Evolutionary conservation across 148 eudicot species (phyloP).

Genomic region (Nepenthes gracilis): DNA sequence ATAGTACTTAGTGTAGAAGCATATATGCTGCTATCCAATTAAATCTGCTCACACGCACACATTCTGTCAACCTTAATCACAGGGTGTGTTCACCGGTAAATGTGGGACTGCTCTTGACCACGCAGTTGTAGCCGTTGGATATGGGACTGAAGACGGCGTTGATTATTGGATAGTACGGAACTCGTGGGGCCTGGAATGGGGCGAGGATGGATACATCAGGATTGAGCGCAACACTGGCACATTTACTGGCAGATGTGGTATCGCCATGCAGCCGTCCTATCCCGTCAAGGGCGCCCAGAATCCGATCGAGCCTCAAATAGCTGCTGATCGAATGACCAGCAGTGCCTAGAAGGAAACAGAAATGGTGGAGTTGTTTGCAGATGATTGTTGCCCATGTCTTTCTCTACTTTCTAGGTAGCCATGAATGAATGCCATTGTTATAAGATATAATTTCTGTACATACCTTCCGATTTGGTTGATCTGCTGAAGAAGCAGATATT

Average conservation of each 20-base stretch:
- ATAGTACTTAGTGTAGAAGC: no score
- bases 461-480: conserved; percentile 1
- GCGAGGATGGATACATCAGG: conserved; percentile 74
- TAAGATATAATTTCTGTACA: conserved; percentile 1
- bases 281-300: conserved; percentile 38
- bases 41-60: no score
- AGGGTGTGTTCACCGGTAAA: conserved; percentile 69
- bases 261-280: conserved; percentile 77
- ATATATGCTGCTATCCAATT: no score
- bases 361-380: not conserved
- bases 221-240: conserved; percentile 39
- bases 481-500: not conserved
- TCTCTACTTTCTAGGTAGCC: not conserved
- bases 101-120: conserved; percentile 80
- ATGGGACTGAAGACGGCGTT: conserved; percentile 50
- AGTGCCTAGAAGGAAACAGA: conserved; percentile 15
- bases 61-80: not conserved
- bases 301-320: not conserved
- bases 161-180: conserved; percentile 93
- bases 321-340: conserved; percentile 14
- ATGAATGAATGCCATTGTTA: not conserved
- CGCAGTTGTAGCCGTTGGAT: conserved; percentile 85
- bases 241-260: conserved; percentile 69
- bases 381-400: conserved; percentile 3
- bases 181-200: conserved; percentile 88